Evolutionary conservation across 257 asterid genomes (phyloP), one percentile per base, ranked within the genome.

Genomic region (Penstemon eatonii): DNA sequence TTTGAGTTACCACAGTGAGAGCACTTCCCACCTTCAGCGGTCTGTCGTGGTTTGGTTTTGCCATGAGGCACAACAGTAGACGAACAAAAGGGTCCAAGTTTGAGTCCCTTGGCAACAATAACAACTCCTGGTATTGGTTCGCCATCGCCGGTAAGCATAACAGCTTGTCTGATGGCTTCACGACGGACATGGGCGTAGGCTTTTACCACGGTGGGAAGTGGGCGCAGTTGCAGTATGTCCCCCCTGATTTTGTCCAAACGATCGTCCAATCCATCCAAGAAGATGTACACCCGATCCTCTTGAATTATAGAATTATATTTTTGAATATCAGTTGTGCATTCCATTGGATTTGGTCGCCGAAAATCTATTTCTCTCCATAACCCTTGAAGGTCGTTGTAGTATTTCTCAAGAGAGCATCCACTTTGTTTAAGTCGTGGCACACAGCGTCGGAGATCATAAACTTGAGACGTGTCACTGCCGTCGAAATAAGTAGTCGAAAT

Each of bases 401-500:
- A 57, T n/a, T 15, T n/a, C 33, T 57, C 38, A n/a, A 57, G 36
- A 57, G 63, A 25, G 5, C 11, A 0, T 13, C 38, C 19, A 57
- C 9, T 8, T 33, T 15, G 40, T 57, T 19, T 8, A 4, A 57
- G 5, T 15, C 11, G 38, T 4, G 63, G 1, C 40, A 57, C 63
- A 11, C 1, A 38, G 6, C 33, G 36, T 33, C 40, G 7, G 8
- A 57, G 40, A 33, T 57, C 63, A 57, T 57, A 57, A 4, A 57
- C 63, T 13, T 57, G 63, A 33, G 63, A 25, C 6, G 63, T 57
- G 5, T 57, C 40, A 6, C 39, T 57, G 33, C 38, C 5, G 11
- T 57, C 63, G 19, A 57, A 57, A 12, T n/a, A 57, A 13, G 63
- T 57, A 5, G 63, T 57, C 6, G 63, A 33, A 57, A 57, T 57